A percentile compares a stretch with the other conserved stretches of the same genome.
Evolutionary conservation across 192 early-diverging fungal species (phyloP).

Genomic region (Coemansia sp.): DNA sequence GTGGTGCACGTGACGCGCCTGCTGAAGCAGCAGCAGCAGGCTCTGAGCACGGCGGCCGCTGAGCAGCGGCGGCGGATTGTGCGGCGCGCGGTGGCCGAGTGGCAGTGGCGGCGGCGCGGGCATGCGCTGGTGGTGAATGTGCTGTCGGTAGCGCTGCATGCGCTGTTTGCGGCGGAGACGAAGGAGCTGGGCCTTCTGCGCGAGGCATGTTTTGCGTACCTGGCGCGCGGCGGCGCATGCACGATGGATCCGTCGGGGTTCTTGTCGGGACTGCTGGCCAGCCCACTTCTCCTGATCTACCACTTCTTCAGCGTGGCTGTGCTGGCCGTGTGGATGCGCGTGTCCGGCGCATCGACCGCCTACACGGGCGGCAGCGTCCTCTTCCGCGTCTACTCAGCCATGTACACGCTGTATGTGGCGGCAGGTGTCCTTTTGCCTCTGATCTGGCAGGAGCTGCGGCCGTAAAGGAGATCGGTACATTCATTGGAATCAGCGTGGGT

Average conservation of each 20-base stretch:
- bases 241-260: conserved; percentile 81
- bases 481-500: too few species aligned
- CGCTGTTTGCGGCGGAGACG: conserved; percentile 79
- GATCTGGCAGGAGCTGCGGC: conserved; percentile 47
- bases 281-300: conserved; percentile 72
- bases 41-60: conserved; percentile 25
- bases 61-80: conserved; percentile 16
- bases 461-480: conserved; percentile 12
- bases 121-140: conserved; percentile 80
- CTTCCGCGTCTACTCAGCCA: conserved; percentile 24
- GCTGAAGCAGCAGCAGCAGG: conserved; percentile 3
- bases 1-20: conserved; percentile 71
- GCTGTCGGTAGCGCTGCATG: conserved; percentile 88
- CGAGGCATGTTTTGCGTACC: conserved; percentile 86
- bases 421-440: conserved; percentile 55
- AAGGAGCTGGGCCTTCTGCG: conserved; percentile 71
- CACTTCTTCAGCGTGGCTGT: conserved; percentile 95
- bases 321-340: conserved; percentile 33
- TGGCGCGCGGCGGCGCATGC: conserved; percentile 79
- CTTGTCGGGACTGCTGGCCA: conserved; percentile 76
- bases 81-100: conserved; percentile 51
- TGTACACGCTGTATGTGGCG: conserved; percentile 57
- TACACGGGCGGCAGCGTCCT: conserved; percentile 24
- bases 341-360: conserved; percentile 15
- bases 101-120: conserved; percentile 81